A percentile compares a stretch with the other conserved stretches of the same genome.
Evolutionary conservation across 2,329 filamentous ascomycete genomes (phyloP).

Genomic region (Curvularia sp.): DNA sequence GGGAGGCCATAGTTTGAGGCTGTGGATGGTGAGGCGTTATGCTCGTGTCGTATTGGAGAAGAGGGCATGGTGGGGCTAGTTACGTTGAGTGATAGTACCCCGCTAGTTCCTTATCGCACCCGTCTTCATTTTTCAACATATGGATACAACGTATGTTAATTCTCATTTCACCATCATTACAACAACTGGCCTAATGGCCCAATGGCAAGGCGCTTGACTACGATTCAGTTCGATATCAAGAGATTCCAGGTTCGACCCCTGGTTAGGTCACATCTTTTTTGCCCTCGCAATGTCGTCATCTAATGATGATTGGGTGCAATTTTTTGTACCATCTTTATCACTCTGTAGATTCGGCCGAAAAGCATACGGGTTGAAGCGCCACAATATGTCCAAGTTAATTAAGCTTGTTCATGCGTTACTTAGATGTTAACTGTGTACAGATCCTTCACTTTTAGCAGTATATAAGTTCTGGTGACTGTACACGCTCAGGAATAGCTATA

Average conservation of each 20-base stretch:
- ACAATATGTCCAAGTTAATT: too few species aligned
- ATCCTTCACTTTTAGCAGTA: too few species aligned
- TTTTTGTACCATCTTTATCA: background rate
- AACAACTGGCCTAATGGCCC: conserved; percentile 53
- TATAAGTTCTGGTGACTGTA: too few species aligned
- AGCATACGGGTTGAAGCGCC: background rate
- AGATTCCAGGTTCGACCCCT: conserved; percentile 43
- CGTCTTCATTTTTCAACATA: too few species aligned
- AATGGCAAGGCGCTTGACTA: conserved; percentile 66
- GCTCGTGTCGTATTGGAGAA: conserved; percentile 9
- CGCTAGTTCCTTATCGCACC: background rate
- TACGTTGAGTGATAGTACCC: conserved; percentile 10
- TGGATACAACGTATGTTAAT: conserved; percentile 1
- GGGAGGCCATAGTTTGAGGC: conserved; percentile 9
- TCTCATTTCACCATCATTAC: background rate
- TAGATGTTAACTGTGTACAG: too few species aligned
- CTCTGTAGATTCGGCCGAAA: background rate
- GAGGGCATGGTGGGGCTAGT: conserved; percentile 15
- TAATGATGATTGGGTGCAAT: background rate
- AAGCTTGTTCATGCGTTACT: too few species aligned
- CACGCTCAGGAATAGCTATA: too few species aligned
- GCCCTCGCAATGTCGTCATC: background rate
- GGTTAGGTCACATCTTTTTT: conserved; percentile 26
- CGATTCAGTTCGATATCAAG: conserved; percentile 49
- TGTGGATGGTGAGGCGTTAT: conserved; percentile 9